Evolutionary conservation across 75 land plant species (phyloP).

Genomic region (Sequoiadendron giganteum): DNA sequence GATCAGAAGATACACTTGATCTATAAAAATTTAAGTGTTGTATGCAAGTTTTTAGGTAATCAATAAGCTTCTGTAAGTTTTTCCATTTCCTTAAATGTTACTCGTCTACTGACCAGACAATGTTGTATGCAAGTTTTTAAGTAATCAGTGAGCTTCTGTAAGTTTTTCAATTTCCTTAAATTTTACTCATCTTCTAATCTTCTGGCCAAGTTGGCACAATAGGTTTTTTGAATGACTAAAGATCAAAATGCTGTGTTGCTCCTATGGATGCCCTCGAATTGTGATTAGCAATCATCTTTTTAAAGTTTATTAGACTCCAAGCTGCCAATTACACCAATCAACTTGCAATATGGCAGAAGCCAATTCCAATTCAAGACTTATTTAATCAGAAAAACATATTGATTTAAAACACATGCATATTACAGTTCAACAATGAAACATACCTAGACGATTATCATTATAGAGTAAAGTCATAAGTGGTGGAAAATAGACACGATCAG

Average conservation of each 20-base stretch:
- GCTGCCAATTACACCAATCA: no score
- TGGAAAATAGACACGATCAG: slow-evolving; percentile 39
- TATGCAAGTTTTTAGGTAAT: neutral
- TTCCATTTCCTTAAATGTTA: neutral
- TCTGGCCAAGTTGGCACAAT: neutral
- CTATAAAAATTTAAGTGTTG: neutral
- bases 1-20: neutral
- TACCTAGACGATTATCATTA: slow-evolving; percentile 33
- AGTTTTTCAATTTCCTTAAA: neutral
- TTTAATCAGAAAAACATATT: no score
- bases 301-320: neutral
- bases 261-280: neutral
- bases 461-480: slow-evolving; percentile 24
- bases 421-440: neutral
- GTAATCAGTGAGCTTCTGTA: neutral
- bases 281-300: neutral
- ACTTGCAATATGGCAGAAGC: neutral
- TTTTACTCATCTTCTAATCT: neutral
- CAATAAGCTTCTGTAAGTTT: neutral
- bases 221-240: neutral
- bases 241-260: neutral
- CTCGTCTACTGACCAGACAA: neutral
- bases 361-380: neutral
- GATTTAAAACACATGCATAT: no score
- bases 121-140: neutral